Conservation (phyloP, 129 eudicot genomes). For the Deinandra increscens region DNA sequence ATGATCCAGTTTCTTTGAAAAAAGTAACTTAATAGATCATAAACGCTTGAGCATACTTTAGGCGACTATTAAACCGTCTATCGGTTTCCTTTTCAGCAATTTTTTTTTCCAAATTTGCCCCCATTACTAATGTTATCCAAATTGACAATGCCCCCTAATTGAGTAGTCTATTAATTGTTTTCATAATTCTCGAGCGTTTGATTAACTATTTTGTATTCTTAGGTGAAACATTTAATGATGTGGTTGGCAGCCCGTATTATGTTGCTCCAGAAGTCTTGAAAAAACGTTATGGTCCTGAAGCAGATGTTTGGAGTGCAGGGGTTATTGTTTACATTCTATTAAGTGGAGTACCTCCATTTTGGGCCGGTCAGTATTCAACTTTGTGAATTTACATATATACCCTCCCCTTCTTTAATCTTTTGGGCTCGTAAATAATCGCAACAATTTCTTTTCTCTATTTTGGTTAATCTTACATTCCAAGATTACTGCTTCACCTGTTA, state of each 20-base stretch:
- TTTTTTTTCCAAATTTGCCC: not conserved
- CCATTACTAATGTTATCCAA: not conserved
- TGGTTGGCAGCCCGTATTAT: conserved; percentile 95
- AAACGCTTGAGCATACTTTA: not conserved
- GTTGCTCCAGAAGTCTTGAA: conserved; percentile 92
- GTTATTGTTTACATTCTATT: conserved; percentile 76
- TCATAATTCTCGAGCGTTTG: not conserved
- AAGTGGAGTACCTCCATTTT: conserved; percentile 91
- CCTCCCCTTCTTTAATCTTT: not conserved
- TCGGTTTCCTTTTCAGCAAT: not conserved
- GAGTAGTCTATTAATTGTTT: conserved; percentile 11
- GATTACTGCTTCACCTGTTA: not conserved
- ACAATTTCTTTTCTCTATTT: not conserved
- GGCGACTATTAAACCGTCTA: not conserved
- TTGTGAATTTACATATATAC: not conserved
- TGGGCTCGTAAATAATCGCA: conserved; percentile 7
- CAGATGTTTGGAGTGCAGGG: conserved; percentile 98
- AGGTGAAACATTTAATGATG: conserved; percentile 76
- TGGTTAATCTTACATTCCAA: conserved; percentile 9
- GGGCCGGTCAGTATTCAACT: conserved; percentile 68
- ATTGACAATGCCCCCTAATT: not conserved
- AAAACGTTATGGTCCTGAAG: conserved; percentile 90
- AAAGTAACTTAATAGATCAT: not conserved
- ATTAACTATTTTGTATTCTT: conserved; percentile 18
- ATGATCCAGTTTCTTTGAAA: not conserved